Evolutionary conservation across 805 yeast species (phyloP), one percentile per base, ranked within the genome.

Genomic region (Candida qinlingensis): DNA sequence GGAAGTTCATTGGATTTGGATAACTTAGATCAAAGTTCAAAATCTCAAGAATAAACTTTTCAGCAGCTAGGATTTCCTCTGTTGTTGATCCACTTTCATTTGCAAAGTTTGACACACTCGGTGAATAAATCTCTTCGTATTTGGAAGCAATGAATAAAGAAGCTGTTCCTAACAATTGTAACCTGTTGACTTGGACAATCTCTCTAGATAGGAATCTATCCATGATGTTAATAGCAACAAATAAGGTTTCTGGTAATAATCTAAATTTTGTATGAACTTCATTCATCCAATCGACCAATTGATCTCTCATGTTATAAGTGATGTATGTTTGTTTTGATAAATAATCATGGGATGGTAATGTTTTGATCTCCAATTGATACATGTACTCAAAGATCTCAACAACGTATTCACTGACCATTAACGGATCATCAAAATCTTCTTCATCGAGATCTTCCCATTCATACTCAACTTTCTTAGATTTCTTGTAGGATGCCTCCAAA

Each of bases 371-470:
- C 51, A 84, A 72, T 60, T 76, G 81, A 63, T 83, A 82, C 58
- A 91, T 70, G 66, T 87, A 89, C 31, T 79, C 84, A 66, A 88
- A 91, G 49, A 92, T 91, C 51, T 89, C 97, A 53, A 72, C 78
- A 47, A 87, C 96, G 66, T 91, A 92, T 70, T 92, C 99, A 52
- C 90, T 80, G 33, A 87, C 97, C 97, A 92, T 91, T 53, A 87
- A 69, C 25, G 92, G 92, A 65, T 86, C 95, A 61, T 84, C 87
- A 42, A 71, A 66, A 64, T 86, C 95, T 60, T 85, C 92, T 41
- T 81, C 85, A 63, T 86, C 95, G 46, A 86, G 68, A 65, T 86
- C 92, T 60, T 85, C 90, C 88, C 90, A 72, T 42, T 68, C 68
- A 44, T 68, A 70, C 40, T 66, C 71, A 56, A 53, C 39, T 19